Conservation (phyloP, 2,329 filamentous ascomycete genomes). For the Paraphaeosphaeria sporulosa region DNA sequence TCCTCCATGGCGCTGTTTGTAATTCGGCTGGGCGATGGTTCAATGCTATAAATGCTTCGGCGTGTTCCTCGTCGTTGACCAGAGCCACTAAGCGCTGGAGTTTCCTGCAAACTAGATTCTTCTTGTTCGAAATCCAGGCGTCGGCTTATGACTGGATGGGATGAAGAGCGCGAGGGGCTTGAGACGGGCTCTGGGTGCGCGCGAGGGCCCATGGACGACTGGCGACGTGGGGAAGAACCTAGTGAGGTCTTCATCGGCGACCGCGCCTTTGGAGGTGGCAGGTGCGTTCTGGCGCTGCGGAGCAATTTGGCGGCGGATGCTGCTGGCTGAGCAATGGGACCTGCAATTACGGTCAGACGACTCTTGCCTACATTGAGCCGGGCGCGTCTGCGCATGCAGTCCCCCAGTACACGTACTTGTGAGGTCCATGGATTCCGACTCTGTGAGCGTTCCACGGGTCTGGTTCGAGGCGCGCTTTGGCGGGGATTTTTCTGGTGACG, state of each 20-base stretch:
- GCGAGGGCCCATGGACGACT: constrained; percentile 63
- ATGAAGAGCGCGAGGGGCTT: constrained; percentile 40
- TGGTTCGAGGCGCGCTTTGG: constrained; percentile 47
- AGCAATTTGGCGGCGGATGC: constrained; percentile 55
- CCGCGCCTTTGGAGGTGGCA: constrained; percentile 60
- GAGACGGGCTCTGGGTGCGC: constrained; percentile 55
- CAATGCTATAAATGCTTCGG: constrained; percentile 43
- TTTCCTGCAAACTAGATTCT: constrained; percentile 42
- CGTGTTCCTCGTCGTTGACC: constrained; percentile 42
- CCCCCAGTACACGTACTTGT: constrained; percentile 61
- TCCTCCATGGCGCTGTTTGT: constrained; percentile 39
- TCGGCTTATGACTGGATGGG: constrained; percentile 58
- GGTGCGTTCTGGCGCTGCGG: constrained; percentile 53
- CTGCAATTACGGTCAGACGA: constrained; percentile 37
- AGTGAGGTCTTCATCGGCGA: constrained; percentile 71
- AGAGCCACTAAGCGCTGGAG: constrained; percentile 43
- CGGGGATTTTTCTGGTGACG: constrained; percentile 76
- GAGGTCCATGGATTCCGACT: constrained; percentile 69
- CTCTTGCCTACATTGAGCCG: not conserved
- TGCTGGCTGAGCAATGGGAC: constrained; percentile 59
- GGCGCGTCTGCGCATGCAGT: not conserved
- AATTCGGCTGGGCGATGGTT: constrained; percentile 38
- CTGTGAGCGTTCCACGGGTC: constrained; percentile 54
- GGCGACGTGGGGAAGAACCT: constrained; percentile 66
- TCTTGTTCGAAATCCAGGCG: constrained; percentile 63